Evolutionary conservation across 495 filamentous ascomycete genomes (phyloP), one percentile per base, ranked within the genome.

Genomic region (Lentithecium fluviatile): DNA sequence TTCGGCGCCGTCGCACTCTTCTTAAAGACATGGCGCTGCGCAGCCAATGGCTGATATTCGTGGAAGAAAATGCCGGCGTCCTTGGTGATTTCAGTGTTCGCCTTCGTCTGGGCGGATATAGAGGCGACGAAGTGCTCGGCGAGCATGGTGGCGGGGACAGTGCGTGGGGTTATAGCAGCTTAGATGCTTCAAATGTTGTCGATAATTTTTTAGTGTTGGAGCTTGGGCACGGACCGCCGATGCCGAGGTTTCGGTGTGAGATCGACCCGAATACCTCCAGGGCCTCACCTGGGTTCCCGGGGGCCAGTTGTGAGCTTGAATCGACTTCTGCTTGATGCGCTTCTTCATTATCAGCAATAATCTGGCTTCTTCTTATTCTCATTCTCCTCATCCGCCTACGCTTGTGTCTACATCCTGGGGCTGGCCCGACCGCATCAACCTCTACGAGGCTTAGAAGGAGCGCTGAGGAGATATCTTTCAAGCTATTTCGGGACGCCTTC

Each of bases 41-140:
- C 79, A 55, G 85, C 81, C 47, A 83, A 77, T 47, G 92, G 88
- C 67, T 91, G 88, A 63, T 90, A 80, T 58, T 89, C 88, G 68
- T 95, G 88, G 61, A 92, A 61, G 75, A 91, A 91, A 67, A 97
- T 88, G 48, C 87, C 88, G 24, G 87, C 85, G 75, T 94, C 90
- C 70, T 88, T 88, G 23, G 85, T 76, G 51, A 82, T 80, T 46
- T 83, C 80, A 12, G 83, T 84, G 55, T 84, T 83, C 59, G 85
- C 81, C 56, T 82, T 73, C 74, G 88, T 82, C 6, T 80, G 80
- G 6, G 82, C 79, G 32, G 85, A 36, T 51, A 88, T 86, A 58
- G 90, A 85, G 62, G 87, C 87, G 62, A 95, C 76, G 67, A 95
- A 92, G 56, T 78, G 82, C 79, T 95, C 89, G 46, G 87, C 87